Base-by-base conservation (phyloP, 2,329 filamentous ascomycete species). In the Aureobasidium namibiae region DNA sequence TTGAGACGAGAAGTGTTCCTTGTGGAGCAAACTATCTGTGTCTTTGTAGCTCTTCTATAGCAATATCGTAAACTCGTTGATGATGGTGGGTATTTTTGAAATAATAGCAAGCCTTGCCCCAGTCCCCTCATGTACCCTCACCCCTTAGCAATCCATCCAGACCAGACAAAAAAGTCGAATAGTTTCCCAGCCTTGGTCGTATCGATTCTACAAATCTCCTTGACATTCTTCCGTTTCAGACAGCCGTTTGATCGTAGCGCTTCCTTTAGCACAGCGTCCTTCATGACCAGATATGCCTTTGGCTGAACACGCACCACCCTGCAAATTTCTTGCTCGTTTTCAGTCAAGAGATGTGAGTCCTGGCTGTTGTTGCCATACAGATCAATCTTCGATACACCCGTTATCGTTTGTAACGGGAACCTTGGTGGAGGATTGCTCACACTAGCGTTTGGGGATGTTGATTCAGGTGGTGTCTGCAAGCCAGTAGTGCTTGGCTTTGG, bases 271-370 rank as follows among this genome's bases (percentile, higher is more conserved):
- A 97, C 79, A 62, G 89, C 86, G 71, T 96, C 91, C 74, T 99
- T 99, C 73, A 97, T 90, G 69, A 90, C 90, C 5, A 96, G 75
- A 72, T 96, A 99, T 1, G 94, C 90, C 76, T 99, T 99, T 0
- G 94, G 94, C 72, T 94, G 88, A 56, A 99, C 76, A 42, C 91
- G 84, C 14, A 95, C 81, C 41, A 88, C 81, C 66, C 89, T 89
- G 75, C 94, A 99, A 0, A 99, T 77, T 67, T 95, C 90, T 4
- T 84, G 78, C 72, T 99, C 94, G 64, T 95, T 90, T 0, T 85
- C 81, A 0, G 88, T 90, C 44, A 99, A 78, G 0, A 99, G 82
- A 67, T 97, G 94, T 29, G 92, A 74, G 70, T 97, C 94, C 0
- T 88, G 82, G 0, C 89, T 85, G 36, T 84, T 88, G 59, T 95